phyloP scores from a whole-genome alignment of 73 alveolate species.

The Tetrahymena malaccensis region DNA sequence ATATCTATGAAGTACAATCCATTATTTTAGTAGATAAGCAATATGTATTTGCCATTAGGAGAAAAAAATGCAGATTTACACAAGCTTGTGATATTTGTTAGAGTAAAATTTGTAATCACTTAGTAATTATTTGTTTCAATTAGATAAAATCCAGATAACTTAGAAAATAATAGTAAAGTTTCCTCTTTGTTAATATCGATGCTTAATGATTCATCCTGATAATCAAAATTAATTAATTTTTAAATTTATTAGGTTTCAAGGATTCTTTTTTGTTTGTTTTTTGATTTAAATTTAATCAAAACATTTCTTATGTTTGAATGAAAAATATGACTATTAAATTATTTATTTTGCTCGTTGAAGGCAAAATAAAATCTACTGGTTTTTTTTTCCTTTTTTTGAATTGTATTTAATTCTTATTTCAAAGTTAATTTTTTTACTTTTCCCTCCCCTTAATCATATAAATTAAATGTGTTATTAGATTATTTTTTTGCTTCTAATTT shows the following conservation, averaged over 20 bases:
- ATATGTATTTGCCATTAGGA: background rate
- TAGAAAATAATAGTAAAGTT: background rate
- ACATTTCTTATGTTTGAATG: too few species aligned
- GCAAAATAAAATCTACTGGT: too few species aligned
- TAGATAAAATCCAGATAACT: background rate
- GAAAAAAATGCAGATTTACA: background rate
- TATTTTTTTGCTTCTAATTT: too few species aligned
- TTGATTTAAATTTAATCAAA: too few species aligned
- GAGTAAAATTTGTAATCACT: background rate
- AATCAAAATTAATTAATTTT: background rate
- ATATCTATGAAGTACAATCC: background rate
- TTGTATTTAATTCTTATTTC: too few species aligned
- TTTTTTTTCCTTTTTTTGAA: too few species aligned
- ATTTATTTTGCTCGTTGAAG: too few species aligned
- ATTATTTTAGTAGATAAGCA: too few species aligned
- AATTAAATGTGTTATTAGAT: too few species aligned
- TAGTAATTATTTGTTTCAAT: background rate
- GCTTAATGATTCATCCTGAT: background rate
- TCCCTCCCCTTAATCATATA: too few species aligned
- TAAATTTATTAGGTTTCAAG: background rate
- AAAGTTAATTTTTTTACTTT: too few species aligned
- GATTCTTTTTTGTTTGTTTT: background rate
- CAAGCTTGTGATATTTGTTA: background rate
- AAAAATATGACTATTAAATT: too few species aligned
- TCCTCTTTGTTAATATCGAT: background rate